These are phyloP conservation scores for Calocybe indica DNA, from an alignment of 768 basidiomycete species.

Conservation along the genomic window DNA sequence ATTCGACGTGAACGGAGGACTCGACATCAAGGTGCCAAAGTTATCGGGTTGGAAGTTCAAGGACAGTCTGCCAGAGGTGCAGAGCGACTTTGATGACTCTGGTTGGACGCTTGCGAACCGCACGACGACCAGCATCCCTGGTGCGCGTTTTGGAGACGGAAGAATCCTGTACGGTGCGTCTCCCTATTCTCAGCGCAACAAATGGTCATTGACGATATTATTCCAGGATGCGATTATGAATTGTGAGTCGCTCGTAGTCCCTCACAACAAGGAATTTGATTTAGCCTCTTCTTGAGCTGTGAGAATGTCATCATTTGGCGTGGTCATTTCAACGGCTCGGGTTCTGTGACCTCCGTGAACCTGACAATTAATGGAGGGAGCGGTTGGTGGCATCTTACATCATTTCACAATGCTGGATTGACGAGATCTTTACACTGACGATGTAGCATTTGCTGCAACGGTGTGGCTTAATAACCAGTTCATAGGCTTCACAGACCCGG, in stretches of 20 bases:
- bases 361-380: conserved; percentile 78
- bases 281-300: conserved; percentile 41
- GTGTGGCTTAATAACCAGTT: conserved; percentile 76
- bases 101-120: conserved; percentile 64
- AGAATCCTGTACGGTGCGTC: conserved; percentile 60
- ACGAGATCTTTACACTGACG: background rate
- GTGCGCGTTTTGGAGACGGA: conserved; percentile 69
- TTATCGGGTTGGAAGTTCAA: conserved; percentile 66
- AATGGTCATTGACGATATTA: too few species aligned
- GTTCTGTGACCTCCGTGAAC: conserved; percentile 56
- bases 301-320: conserved; percentile 80
- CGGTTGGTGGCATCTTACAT: conserved; percentile 32
- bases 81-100: conserved; percentile 49
- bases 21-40: conserved; percentile 35
- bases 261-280: background rate
- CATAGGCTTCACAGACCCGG: conserved; percentile 20
- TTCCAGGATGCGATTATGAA: conserved; percentile 61
- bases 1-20: conserved; percentile 18
- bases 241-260: conserved; percentile 45
- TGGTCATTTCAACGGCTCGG: conserved; percentile 67
- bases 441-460: conserved; percentile 70
- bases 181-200: too few species aligned
- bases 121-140: conserved; percentile 69
- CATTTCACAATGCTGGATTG: background rate
- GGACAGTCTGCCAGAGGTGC: conserved; percentile 72